Evolutionary conservation across 257 asterid genomes (phyloP).

Genomic region (Scutellaria minor): DNA sequence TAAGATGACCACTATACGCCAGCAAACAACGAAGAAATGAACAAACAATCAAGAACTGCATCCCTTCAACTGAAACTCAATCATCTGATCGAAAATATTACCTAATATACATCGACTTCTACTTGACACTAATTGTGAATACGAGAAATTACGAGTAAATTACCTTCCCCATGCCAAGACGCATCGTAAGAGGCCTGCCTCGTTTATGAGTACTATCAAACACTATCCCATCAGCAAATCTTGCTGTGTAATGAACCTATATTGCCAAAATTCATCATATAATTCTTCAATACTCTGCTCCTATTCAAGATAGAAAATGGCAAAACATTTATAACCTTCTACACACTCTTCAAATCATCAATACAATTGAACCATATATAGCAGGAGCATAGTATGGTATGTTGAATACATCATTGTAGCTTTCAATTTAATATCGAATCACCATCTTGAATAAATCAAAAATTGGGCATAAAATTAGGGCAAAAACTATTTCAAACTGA

Average conservation of each 20-base stretch:
- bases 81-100: neutral
- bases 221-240: constrained; percentile 84
- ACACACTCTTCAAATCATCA: neutral
- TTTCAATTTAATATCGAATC: neutral
- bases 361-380: neutral
- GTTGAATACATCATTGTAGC: too few species aligned
- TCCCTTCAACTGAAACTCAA: neutral
- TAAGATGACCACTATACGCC: neutral
- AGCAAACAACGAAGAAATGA: too few species aligned
- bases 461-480: neutral
- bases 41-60: neutral
- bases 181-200: constrained; percentile 87
- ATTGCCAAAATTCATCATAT: constrained; percentile 14
- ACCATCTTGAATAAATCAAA: neutral
- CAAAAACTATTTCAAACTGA: constrained; percentile 35
- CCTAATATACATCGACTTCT: neutral
- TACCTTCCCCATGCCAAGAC: constrained; percentile 89
- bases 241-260: constrained; percentile 88
- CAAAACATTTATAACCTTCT: neutral
- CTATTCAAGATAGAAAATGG: neutral
- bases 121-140: neutral
- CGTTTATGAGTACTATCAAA: constrained; percentile 88
- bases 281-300: neutral
- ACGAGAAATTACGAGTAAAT: constrained; percentile 18
- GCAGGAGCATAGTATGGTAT: neutral